Base-by-base conservation (phyloP, 768 basidiomycete species). In the Pilatotrama ljubarskyi region DNA sequence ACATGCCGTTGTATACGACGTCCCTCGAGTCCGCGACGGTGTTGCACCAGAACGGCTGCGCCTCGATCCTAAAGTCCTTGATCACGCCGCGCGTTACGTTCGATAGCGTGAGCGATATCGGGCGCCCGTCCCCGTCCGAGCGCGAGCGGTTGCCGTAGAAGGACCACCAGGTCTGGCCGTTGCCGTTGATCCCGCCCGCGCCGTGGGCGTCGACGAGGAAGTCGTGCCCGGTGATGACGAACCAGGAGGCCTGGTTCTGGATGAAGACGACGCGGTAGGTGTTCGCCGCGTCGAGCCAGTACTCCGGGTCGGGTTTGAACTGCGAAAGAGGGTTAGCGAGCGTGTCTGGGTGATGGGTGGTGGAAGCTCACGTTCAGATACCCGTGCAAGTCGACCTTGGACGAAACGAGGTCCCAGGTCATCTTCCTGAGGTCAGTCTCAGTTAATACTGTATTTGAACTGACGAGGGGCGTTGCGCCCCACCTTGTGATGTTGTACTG, bases 241-340 rank as follows among this genome's bases (percentile, higher is more conserved):
- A 86, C 82, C 84, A 86, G 7, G 84, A 85, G 0, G 84, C 82
- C 74, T 86, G 85, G 63, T 73, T 77, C 82, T 85, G 84, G 55
- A 86, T 83, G 66, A 83, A 84, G 20, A 85, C 80, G 17, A 84
- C 84, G 18, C 82, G 78, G 66, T 82, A 85, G 0, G 84, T 86
- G 64, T 81, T 84, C 50, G 73, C 72, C 22, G 78, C 65, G 57
- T 85, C 72, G 43, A 85, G 72, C 85, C 85, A 85, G 65, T 75
- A 84, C 55, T 84, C 68, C 38, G 84, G 75, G 64, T 84, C 74
- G 7, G 84, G 82, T 10, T 76, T 69, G 69, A 84, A 85, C 84
- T 85, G 51, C 14, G 25, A 42, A 13, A 32, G 18, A 32, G 22
- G 15, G 26, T 6, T 15, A 4, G 11, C 32, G 24, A 22, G 5